A percentile compares a stretch with the other conserved stretches of the same genome.
Conservation (phyloP, 1,284 basidiomycete genomes). For the Pyrrhoderma noxium region DNA sequence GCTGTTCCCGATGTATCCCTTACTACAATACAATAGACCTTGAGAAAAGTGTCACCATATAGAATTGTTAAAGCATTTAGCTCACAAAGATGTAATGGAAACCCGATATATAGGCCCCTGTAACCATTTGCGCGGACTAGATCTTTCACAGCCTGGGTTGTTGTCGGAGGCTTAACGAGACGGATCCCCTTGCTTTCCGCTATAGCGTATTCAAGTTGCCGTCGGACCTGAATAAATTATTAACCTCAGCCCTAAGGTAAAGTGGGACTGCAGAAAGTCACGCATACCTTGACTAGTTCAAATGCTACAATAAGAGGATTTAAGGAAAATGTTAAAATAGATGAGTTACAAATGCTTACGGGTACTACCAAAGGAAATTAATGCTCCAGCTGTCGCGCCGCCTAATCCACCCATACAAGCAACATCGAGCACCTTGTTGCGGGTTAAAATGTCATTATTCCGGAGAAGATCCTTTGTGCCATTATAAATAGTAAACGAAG, state of each 20-base stretch:
- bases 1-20: slow-evolving; percentile 78
- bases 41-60: too few species aligned
- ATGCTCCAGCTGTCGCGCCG: slow-evolving; percentile 75
- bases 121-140: slow-evolving; percentile 64
- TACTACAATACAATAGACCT: slow-evolving; percentile 41
- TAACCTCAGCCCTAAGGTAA: not conserved
- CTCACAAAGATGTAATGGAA: slow-evolving; percentile 60
- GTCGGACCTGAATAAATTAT: slow-evolving; percentile 41
- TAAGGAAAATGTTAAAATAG: slow-evolving; percentile 13
- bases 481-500: slow-evolving; percentile 92
- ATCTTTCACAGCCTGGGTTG: slow-evolving; percentile 64
- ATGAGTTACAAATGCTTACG: slow-evolving; percentile 31
- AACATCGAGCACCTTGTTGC: slow-evolving; percentile 57
- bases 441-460: slow-evolving; percentile 49
- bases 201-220: slow-evolving; percentile 93
- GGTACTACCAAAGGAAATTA: slow-evolving; percentile 78
- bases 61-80: slow-evolving; percentile 31
- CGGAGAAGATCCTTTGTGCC: slow-evolving; percentile 80
- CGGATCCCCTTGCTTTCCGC: slow-evolving; percentile 68
- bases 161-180: slow-evolving; percentile 63
- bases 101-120: slow-evolving; percentile 75
- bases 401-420: slow-evolving; percentile 70
- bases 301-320: slow-evolving; percentile 51
- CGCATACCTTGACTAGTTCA: slow-evolving; percentile 76
- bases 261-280: not conserved